A percentile compares a stretch with the other conserved stretches of the same genome.
phyloP scores from a whole-genome alignment of 495 filamentous ascomycete species.

The Aeminium ludgeri region DNA sequence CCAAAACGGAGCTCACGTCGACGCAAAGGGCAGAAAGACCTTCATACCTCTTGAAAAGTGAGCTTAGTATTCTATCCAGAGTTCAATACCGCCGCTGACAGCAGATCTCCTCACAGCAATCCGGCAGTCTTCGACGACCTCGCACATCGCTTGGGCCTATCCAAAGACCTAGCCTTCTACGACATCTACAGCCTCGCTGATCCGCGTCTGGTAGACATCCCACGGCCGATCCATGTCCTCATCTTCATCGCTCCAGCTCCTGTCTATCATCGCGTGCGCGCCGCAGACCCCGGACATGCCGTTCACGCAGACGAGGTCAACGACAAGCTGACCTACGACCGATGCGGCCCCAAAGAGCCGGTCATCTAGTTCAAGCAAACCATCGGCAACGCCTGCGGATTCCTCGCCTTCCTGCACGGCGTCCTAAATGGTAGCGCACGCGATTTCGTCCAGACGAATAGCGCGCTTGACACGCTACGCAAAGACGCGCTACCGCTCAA shows the following conservation, averaged over 20 bases:
- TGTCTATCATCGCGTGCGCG: slow-evolving; percentile 49
- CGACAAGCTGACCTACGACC: slow-evolving; percentile 30
- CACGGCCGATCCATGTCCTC: slow-evolving; percentile 65
- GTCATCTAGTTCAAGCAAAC: slow-evolving; percentile 86
- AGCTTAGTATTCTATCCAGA: too few relatives aligned
- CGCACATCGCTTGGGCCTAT: slow-evolving; percentile 58
- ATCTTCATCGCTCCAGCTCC: slow-evolving; percentile 73
- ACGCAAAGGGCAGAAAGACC: too few relatives aligned
- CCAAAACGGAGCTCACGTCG: too few relatives aligned
- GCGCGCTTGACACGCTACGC: slow-evolving; percentile 32
- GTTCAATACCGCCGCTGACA: too few relatives aligned
- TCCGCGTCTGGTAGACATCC: slow-evolving; percentile 59
- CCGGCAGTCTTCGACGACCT: slow-evolving; percentile 56
- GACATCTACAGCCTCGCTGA: slow-evolving; percentile 76
- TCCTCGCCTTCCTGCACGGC: slow-evolving; percentile 67
- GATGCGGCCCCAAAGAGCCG: slow-evolving; percentile 36
- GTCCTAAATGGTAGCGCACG: slow-evolving; percentile 40
- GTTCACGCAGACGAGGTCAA: slow-evolving; percentile 38
- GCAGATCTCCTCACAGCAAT: neutral
- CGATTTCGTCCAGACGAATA: slow-evolving; percentile 30
- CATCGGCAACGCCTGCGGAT: slow-evolving; percentile 72
- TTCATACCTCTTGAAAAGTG: too few relatives aligned
- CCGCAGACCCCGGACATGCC: slow-evolving; percentile 2
- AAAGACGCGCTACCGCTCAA: slow-evolving; percentile 33
- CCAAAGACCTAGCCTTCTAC: slow-evolving; percentile 47